These are phyloP conservation scores for Penicillium digitatum DNA, from an alignment of 2,329 filamentous ascomycete genomes.

Conservation along the genomic window DNA sequence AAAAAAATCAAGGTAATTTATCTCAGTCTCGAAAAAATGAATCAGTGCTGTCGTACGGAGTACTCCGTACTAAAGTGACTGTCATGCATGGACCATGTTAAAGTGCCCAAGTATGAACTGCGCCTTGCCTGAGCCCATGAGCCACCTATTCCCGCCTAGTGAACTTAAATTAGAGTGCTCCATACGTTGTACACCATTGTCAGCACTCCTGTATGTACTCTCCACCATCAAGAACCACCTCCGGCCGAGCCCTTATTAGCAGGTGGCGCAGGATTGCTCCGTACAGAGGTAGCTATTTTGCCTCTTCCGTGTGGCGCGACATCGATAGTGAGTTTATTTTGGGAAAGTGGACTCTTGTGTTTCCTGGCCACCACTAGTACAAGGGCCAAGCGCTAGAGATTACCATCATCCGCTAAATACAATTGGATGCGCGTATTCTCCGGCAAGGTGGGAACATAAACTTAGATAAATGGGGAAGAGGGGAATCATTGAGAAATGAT, in stretches of 20 bases:
- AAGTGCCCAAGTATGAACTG: background rate
- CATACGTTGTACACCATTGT: background rate
- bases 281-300: background rate
- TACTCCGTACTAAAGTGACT: background rate
- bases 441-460: background rate
- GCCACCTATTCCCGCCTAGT: background rate
- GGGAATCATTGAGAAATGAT: background rate
- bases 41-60: too few species aligned
- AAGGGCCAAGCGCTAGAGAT: background rate
- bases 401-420: background rate
- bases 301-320: background rate
- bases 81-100: background rate
- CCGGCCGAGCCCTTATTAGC: background rate
- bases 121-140: background rate
- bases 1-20: background rate
- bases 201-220: background rate
- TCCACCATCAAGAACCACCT: background rate
- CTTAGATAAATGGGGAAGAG: background rate
- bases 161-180: background rate
- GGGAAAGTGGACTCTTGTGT: background rate
- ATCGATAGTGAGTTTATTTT: background rate
- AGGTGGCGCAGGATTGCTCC: background rate
- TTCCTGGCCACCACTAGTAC: background rate
- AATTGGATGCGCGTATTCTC: background rate
- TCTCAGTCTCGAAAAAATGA: background rate